These are phyloP conservation scores for Papiliotrema nemorosa DNA, from an alignment of 1,284 basidiomycete species.

Conservation along the genomic window DNA sequence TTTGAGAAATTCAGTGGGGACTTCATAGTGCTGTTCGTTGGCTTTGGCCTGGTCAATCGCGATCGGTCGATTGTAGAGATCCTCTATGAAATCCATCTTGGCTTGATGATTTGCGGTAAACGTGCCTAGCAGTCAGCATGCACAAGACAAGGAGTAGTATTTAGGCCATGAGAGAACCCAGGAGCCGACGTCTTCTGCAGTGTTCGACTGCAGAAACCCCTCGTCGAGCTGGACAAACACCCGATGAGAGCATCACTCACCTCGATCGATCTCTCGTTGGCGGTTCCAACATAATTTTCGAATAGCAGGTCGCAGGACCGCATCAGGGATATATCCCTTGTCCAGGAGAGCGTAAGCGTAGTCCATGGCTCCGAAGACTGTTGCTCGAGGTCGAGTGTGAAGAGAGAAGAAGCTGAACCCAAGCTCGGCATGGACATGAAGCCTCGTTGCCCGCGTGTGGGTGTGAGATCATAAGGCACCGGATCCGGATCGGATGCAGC, in stretches of 20 bases:
- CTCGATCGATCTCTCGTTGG: slow-evolving; percentile 59
- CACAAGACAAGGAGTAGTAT: background rate
- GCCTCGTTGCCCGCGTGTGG: background rate
- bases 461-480: too few species aligned
- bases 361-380: too few species aligned
- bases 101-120: slow-evolving; percentile 63
- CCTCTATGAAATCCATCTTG: slow-evolving; percentile 58
- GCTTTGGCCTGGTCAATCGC: slow-evolving; percentile 68
- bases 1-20: slow-evolving; percentile 65
- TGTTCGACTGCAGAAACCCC: too few species aligned
- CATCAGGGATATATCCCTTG: slow-evolving; percentile 57
- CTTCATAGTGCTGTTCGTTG: slow-evolving; percentile 76
- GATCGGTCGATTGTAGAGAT: slow-evolving; percentile 53
- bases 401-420: background rate
- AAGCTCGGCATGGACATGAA: background rate
- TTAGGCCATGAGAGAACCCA: background rate
- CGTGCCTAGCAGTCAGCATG: slow-evolving; percentile 47
- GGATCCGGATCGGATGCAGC: background rate
- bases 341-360: slow-evolving; percentile 37
- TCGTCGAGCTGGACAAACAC: too few species aligned
- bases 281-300: slow-evolving; percentile 61
- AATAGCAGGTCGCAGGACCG: slow-evolving; percentile 60
- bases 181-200: background rate
- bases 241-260: slow-evolving; percentile 22
- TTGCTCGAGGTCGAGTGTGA: background rate